Evolutionary conservation across 129 eudicot genomes (phyloP).

Genomic region (Tanacetum coccineum): DNA sequence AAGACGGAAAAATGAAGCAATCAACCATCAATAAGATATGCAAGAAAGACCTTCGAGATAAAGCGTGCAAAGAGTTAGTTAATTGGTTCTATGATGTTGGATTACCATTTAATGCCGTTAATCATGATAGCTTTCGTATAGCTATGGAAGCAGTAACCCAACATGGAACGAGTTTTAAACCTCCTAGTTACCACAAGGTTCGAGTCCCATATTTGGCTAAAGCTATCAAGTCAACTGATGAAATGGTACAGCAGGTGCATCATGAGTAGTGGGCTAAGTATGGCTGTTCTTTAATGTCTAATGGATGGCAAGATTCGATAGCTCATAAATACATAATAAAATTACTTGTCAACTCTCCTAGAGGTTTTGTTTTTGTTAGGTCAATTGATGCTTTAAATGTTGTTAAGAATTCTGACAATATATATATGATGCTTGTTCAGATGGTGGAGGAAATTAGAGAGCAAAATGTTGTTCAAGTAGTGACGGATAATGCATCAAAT

Average conservation of each 20-base stretch:
- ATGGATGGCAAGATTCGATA: background rate
- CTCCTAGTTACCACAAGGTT: background rate
- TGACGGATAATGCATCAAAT: too few species aligned
- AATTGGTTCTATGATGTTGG: background rate
- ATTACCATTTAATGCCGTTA: background rate
- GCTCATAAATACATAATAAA: background rate
- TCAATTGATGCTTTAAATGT: too few species aligned
- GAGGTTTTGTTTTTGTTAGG: background rate
- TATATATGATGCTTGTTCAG: too few species aligned
- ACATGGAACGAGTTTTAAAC: background rate
- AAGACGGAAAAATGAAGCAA: too few species aligned
- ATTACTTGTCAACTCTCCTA: too few species aligned
- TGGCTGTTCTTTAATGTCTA: background rate
- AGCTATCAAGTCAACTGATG: too few species aligned
- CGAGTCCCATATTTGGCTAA: background rate
- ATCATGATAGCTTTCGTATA: background rate
- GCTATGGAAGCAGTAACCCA: background rate
- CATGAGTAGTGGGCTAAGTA: background rate
- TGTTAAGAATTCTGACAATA: too few species aligned
- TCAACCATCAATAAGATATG: too few species aligned
- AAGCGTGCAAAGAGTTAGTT: background rate
- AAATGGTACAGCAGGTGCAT: background rate
- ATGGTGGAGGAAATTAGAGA: too few species aligned
- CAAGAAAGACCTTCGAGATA: slow-evolving; percentile 35
- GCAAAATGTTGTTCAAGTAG: too few species aligned